A percentile compares a stretch with the other conserved stretches of the same genome.
Conservation (phyloP, 2,329 filamentous ascomycete species). For the Teratosphaeria viscida region DNA sequence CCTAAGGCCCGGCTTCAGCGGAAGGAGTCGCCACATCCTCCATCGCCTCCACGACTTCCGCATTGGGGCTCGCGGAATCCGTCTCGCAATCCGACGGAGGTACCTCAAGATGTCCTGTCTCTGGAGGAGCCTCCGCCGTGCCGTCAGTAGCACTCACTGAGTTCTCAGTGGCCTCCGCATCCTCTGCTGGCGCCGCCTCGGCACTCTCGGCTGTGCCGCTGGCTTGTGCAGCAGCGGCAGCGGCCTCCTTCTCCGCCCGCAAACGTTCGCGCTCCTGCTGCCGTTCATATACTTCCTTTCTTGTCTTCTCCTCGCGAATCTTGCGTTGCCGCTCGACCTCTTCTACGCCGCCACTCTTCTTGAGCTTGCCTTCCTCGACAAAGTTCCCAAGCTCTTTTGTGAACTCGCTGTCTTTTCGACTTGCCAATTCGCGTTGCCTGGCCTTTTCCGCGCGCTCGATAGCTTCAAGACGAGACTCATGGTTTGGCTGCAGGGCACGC, state of each 20-base stretch:
- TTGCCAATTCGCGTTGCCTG: slow-evolving; percentile 77
- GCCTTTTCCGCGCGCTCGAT: slow-evolving; percentile 95
- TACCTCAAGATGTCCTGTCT: slow-evolving; percentile 3
- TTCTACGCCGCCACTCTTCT: slow-evolving; percentile 92
- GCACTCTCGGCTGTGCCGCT: slow-evolving; percentile 1
- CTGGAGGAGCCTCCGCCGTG: neutral
- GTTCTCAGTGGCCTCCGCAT: slow-evolving; percentile 6
- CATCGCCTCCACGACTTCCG: slow-evolving; percentile 23
- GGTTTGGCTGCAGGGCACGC: slow-evolving; percentile 83
- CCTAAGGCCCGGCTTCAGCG: slow-evolving; percentile 3
- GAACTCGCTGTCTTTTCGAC: slow-evolving; percentile 62
- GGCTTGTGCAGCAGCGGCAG: slow-evolving; percentile 16
- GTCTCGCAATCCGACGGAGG: slow-evolving; percentile 5
- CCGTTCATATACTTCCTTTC: slow-evolving; percentile 59
- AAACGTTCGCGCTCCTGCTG: slow-evolving; percentile 36
- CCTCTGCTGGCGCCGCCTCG: slow-evolving; percentile 6
- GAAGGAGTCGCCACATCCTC: slow-evolving; percentile 9
- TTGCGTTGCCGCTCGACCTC: slow-evolving; percentile 79
- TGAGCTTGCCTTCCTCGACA: slow-evolving; percentile 80
- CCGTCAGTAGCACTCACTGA: neutral
- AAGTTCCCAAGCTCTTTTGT: slow-evolving; percentile 77
- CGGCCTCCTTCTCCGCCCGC: slow-evolving; percentile 36
- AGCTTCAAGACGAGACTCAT: slow-evolving; percentile 83
- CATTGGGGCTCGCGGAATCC: slow-evolving; percentile 16
- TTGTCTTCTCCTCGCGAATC: slow-evolving; percentile 75